Conservation (phyloP, 2,329 filamentous ascomycete species). For the Mollisiaceae sp. region DNA sequence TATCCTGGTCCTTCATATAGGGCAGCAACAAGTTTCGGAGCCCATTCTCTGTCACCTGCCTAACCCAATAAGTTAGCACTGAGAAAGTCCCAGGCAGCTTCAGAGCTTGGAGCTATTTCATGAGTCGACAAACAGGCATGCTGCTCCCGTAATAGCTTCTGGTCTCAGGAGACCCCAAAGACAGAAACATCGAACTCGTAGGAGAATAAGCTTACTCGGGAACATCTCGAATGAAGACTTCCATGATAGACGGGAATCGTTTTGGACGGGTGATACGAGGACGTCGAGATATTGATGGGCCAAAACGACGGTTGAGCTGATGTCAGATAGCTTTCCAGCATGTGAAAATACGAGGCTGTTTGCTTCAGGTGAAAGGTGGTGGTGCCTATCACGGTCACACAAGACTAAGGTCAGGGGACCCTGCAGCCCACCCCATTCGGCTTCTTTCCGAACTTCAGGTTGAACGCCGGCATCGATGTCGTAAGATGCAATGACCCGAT, state of each 20-base stretch:
- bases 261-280: not conserved
- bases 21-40: constrained; percentile 8
- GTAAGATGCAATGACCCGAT: no score
- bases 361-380: not conserved
- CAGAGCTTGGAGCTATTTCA: no score
- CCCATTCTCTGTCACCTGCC: constrained; percentile 14
- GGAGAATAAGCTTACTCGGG: not conserved
- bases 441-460: not conserved
- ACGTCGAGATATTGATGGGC: not conserved
- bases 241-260: constrained; percentile 3
- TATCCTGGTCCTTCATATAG: not conserved
- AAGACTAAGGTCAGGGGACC: not conserved
- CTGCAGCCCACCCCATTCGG: not conserved
- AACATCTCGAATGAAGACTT: constrained; percentile 16
- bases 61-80: no score
- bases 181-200: no score
- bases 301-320: not conserved
- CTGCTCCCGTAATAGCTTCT: no score
- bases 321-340: not conserved
- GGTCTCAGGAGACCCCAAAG: no score
- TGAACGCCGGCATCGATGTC: not conserved
- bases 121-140: no score
- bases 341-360: not conserved
- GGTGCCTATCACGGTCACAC: not conserved
- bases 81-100: no score